A percentile compares a stretch with the other conserved stretches of the same genome.
Evolutionary conservation across 768 basidiomycete species (phyloP).

Genomic region (Pulveroboletus frians): DNA sequence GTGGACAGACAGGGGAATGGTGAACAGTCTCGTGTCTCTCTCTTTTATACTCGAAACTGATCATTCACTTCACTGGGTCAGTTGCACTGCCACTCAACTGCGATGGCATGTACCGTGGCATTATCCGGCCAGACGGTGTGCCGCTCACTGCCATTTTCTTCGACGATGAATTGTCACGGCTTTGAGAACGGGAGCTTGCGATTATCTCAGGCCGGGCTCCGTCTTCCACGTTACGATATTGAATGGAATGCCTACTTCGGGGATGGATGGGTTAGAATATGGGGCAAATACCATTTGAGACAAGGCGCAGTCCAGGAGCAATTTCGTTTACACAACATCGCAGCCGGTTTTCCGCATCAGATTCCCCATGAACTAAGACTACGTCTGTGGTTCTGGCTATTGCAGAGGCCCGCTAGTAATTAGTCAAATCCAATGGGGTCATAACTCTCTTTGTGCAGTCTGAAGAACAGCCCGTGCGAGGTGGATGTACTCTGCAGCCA

Average conservation of each 20-base stretch:
- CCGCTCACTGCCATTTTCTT: slow-evolving; percentile 73
- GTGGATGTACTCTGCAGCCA: slow-evolving; percentile 56
- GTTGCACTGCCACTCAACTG: slow-evolving; percentile 74
- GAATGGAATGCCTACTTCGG: not conserved
- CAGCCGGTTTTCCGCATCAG: not conserved
- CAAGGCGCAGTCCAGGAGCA: not conserved
- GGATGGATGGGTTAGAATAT: not conserved
- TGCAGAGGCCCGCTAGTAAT: not conserved
- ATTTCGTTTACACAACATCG: not conserved
- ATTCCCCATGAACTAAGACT: not conserved
- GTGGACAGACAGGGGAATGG: slow-evolving; percentile 67
- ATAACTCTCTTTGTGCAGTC: slow-evolving; percentile 29
- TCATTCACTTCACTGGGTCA: slow-evolving; percentile 19
- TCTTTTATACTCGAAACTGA: not conserved
- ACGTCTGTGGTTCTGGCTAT: not conserved
- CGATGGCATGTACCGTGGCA: slow-evolving; percentile 78
- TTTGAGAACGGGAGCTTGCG: slow-evolving; percentile 1
- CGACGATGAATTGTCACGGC: slow-evolving; percentile 48
- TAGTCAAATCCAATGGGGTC: slow-evolving; percentile 1
- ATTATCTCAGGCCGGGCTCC: not conserved
- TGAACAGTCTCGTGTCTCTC: slow-evolving; percentile 25
- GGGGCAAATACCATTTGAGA: not conserved
- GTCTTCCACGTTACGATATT: not conserved
- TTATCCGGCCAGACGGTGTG: slow-evolving; percentile 63
- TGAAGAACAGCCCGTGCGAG: slow-evolving; percentile 65